Evolutionary conservation across 2,329 filamentous ascomycete genomes (phyloP), one percentile per base, ranked within the genome.

Genomic region (Claviceps lovelessii): DNA sequence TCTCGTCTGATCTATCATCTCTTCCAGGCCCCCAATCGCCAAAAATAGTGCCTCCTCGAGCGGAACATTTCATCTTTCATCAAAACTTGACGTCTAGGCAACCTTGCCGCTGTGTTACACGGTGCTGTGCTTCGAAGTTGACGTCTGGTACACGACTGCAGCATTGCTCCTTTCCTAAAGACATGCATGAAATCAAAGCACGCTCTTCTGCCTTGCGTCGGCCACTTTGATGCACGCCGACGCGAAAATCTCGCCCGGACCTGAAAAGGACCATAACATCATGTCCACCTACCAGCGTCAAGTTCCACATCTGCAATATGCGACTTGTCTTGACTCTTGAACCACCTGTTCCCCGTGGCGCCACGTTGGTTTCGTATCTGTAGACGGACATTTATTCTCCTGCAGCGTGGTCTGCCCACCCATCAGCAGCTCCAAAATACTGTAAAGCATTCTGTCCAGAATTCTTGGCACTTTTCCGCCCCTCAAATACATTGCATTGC

Each of bases 391-490:
- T 61, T 62, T 59, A 63, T 60, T 60, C 57, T 57, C 60, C 59
- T 62, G 55, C 23, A 23, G 23, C 23, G 59, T 61, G 59, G 60
- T 50, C 54, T 59, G 37, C 61, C 63, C 64, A 62, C 61, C 64
- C 68, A 61, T 72, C 1, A 37, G 4, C 35, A 35, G 4, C 62
- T 67, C 58, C 50, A 57, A 54, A 49, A 58, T 57, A 55, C 56
- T 56, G 58, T 58, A 53, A 59, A 60, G 59, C 71, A 72, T 71
- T 71, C 68, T 61, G 62, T 58, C 42, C 58, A 55, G 68, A n/a
- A 63, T 63, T 68, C 70, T 73, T 71, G 72, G 70, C 68, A 67
- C 63, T 23, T 23, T 23, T 23, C 23, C 61, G 56, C 39, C 41
- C 58, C 58, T 58, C 59, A 60, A 63, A 57, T 63, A 65, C 64